Evolutionary conservation across 164 flowering plant species (phyloP).

Genomic region (Litsea cubeba): DNA sequence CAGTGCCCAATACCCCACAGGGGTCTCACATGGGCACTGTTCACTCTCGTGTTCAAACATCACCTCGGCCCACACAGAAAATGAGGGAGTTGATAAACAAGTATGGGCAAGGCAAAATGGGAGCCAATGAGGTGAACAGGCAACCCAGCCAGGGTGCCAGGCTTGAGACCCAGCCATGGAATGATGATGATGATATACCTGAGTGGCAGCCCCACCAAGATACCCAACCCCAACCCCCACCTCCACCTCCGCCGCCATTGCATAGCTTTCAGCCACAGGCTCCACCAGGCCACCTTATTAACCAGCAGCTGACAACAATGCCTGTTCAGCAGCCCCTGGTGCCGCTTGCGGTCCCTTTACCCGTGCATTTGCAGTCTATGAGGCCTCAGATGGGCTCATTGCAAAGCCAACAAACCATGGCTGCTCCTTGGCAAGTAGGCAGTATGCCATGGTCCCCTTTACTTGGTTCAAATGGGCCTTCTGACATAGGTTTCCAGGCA

Average conservation of each 20-base stretch:
- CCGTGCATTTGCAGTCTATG: conserved; percentile 9
- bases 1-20: conserved; percentile 9
- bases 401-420: conserved; percentile 9
- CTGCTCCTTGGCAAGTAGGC: conserved; percentile 23
- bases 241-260: conserved; percentile 8
- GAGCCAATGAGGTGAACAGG: conserved; percentile 8
- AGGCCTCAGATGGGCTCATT: conserved; percentile 14
- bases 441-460: conserved; percentile 9
- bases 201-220: conserved; percentile 76
- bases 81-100: conserved; percentile 69
- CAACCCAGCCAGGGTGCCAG: conserved; percentile 15
- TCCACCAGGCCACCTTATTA: conserved; percentile 17
- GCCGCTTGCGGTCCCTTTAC: neutral
- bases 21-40: conserved; percentile 2
- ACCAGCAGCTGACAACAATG: conserved; percentile 15
- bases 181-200: conserved; percentile 88
- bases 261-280: conserved; percentile 23
- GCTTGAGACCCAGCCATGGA: conserved; percentile 47
- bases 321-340: neutral
- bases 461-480: conserved; percentile 8
- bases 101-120: conserved; percentile 51
- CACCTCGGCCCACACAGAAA: conserved; percentile 49
- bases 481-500: conserved; percentile 2
- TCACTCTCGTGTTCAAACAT: conserved; percentile 9
- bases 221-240: conserved; percentile 10